Conservation (phyloP, 345 rosid species). For the Firmiana major region DNA sequence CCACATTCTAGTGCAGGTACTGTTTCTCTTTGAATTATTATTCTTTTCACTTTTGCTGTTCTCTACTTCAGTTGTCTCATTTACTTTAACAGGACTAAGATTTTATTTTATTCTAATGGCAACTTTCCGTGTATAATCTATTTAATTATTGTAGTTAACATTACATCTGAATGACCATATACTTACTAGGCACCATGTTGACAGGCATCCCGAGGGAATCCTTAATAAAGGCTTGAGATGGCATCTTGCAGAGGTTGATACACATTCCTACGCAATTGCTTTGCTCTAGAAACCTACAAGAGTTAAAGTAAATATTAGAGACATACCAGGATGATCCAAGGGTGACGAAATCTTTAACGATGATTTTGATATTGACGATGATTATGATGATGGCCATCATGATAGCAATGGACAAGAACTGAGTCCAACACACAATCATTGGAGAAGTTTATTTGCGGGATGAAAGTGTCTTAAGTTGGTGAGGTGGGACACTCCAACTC, state of each 20-base stretch:
- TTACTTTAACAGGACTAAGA: slow-evolving; percentile 15
- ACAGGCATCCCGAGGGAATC: slow-evolving; percentile 78
- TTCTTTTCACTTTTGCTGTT: slow-evolving; percentile 15
- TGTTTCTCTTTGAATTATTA: slow-evolving; percentile 28
- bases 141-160: neutral
- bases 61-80: neutral
- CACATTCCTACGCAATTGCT: slow-evolving; percentile 89
- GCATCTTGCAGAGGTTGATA: slow-evolving; percentile 78
- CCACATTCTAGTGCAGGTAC: slow-evolving; percentile 65
- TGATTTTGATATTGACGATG: slow-evolving; percentile 21
- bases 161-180: neutral
- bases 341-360: slow-evolving; percentile 19
- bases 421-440: slow-evolving; percentile 34
- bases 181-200: slow-evolving; percentile 89
- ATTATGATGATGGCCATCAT: slow-evolving; percentile 15
- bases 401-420: slow-evolving; percentile 26
- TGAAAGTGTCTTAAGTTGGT: slow-evolving; percentile 31
- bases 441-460: slow-evolving; percentile 30
- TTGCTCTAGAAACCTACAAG: slow-evolving; percentile 78
- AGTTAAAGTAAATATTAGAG: neutral
- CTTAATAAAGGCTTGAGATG: slow-evolving; percentile 75
- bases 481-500: slow-evolving; percentile 30
- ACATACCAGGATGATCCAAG: slow-evolving; percentile 22
- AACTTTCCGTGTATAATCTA: slow-evolving; percentile 2
- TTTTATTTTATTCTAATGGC: neutral